Percentiles rank a stretch among this genome's conserved stretches.
Evolutionary conservation across 2,329 filamentous ascomycete species (phyloP).

Genomic region (Microcyclospora tardicrescens): DNA sequence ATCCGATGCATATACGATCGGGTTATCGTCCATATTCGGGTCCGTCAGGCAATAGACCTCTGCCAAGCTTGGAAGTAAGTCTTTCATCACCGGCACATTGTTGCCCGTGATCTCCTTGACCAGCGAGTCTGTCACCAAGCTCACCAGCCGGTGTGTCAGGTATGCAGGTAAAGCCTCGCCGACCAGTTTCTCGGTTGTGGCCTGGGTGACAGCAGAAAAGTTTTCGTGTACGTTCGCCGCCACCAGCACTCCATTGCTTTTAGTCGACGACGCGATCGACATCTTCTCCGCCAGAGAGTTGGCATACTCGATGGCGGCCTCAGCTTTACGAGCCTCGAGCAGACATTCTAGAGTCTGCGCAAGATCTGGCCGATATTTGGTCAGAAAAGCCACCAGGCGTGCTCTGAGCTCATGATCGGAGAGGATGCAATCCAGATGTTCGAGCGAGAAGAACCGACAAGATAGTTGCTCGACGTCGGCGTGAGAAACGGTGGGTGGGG

Average conservation of each 20-base stretch:
- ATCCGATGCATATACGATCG: conserved; percentile 33
- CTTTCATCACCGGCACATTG: conserved; percentile 26
- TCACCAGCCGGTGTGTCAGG: conserved; percentile 28
- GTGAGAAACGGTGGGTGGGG: conserved; percentile 20
- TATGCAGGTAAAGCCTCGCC: conserved; percentile 31
- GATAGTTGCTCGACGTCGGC: conserved; percentile 25
- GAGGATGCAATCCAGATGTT: conserved; percentile 32
- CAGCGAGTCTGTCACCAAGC: conserved; percentile 29
- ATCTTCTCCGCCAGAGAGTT: conserved; percentile 29
- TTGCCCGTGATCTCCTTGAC: conserved; percentile 33
- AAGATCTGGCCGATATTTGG: conserved; percentile 26
- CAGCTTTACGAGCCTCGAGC: conserved; percentile 29
- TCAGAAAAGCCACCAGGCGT: conserved; percentile 28
- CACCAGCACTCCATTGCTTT: not conserved
- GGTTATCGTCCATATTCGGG: conserved; percentile 30
- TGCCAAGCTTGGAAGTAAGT: conserved; percentile 29
- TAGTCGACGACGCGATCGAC: conserved; percentile 2
- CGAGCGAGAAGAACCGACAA: conserved; percentile 28
- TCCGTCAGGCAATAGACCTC: conserved; percentile 35
- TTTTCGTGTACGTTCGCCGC: conserved; percentile 26
- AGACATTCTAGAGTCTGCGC: conserved; percentile 25
- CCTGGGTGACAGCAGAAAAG: conserved; percentile 24
- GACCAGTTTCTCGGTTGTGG: conserved; percentile 24
- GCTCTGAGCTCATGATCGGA: conserved; percentile 23
- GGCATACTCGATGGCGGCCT: conserved; percentile 31